Evolutionary conservation across 208 protist species (phyloP), one percentile per base, ranked within the genome.

Genomic region (Crithidia brevicula): DNA sequence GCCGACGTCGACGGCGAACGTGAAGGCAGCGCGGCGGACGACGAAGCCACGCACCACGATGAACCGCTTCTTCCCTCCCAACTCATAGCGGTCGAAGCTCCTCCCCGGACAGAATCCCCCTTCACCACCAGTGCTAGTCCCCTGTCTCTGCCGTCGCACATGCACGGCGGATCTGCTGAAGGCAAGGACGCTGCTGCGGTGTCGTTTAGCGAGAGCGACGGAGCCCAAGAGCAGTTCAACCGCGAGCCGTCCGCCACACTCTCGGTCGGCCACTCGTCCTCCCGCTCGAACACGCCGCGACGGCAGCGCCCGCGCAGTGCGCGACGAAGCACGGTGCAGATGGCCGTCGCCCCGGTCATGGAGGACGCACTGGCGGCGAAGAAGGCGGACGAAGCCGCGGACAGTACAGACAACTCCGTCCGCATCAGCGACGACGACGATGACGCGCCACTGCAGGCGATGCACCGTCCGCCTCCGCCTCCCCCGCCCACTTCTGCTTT

Each of bases 261-360:
- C 11, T 68, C 62, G 22, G 40, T 1, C 4, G 54, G 51, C 23
- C 42, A 52, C 18, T 78, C 79, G 11, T 72, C 60, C 45, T 53
- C 54, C 1, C 69, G 64, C 2, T 81, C 59, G 25, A 69, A 70
- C 46, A 71, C 74, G 22, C 68, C 68, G 20, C 79, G 79, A 25
- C 73, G 73, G 50, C 53, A 68, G 46, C 79, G 73, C 15, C 69
- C 64, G 16, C 52, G 47, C 7, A 65, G 52, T 34, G 66, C 63
- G 15, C 79, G 74, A 10, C 61, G 65, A 25, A 84, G 69, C 62
- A 79, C 50, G 8, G 54, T 84, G 38, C 79, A 84, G 51, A 78
- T 84, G 60, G 68, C 73, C 36, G 25, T 74, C 25, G 54, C 64
- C 1, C 67, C 67, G 27, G 61, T 43, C 11, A 52, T 73, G 65